Base-by-base conservation (phyloP, 116 monocot species). In the Zostera marina region DNA sequence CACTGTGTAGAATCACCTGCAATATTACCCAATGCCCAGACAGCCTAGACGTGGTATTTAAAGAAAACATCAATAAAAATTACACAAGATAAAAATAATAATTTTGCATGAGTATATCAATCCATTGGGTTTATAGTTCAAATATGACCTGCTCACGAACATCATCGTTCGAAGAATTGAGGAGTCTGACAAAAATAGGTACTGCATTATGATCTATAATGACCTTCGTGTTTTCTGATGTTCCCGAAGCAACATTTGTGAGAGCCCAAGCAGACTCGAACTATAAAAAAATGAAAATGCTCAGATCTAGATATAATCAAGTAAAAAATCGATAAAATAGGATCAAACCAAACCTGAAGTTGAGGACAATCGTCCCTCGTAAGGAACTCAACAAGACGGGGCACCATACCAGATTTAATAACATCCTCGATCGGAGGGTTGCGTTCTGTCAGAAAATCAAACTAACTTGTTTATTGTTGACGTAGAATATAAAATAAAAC, bases 221-320 rank as follows among this genome's bases (percentile, higher is more conserved):
- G 65, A 93, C 84, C 57, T 81, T 87, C 22, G 87, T 87, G 74
- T 93, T 81, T 12, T 93, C 87, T 22, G 92, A 93, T 2, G 83
- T 93, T 42, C 92, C 92, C 39, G 87, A 93, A 9, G 92, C 92
- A 63, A 86, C 78, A 49, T 92, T 92, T 9, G 91, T 92, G n/a
- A 87, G 79, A 5, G 87, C 87, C 93, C 93, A 93, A 65, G 87
- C 93, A 14, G 93, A 87, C 53, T 93, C 93, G 71, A 93, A 93
- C 87, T 93, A 70, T 19, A 47, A 8, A 12, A 43, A 56, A 39
- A 41, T 52, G 10, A 66, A 3, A n/a, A 67, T 39, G 48, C 3
- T 21, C 9, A 21, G n/a, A 41, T 12, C 3, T 22, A 56, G 22
- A 22, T 5, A 54, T 23, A 41, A 25, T 43, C n/a, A 26, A 58